These are phyloP conservation scores for Seiridium unicorne DNA, from an alignment of 2,329 filamentous ascomycete genomes.

Conservation along the genomic window DNA sequence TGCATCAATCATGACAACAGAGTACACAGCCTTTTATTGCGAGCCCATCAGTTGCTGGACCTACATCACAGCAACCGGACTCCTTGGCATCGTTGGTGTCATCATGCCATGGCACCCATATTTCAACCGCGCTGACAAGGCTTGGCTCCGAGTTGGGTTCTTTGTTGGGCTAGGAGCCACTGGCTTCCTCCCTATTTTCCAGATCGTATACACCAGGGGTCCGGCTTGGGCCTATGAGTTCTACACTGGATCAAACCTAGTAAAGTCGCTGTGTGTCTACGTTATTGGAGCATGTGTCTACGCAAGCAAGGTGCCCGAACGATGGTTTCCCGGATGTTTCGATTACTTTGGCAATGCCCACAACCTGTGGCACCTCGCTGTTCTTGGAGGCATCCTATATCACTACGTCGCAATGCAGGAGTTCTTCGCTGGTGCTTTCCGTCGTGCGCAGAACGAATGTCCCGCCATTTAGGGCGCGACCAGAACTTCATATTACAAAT, in stretches of 20 bases:
- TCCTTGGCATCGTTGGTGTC: constrained; percentile 81
- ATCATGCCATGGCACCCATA: constrained; percentile 94
- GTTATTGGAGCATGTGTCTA: constrained; percentile 82
- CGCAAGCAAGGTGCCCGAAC: constrained; percentile 86
- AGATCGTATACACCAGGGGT: constrained; percentile 77
- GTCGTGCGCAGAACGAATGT: constrained; percentile 61
- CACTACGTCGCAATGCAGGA: constrained; percentile 96
- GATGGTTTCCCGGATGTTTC: constrained; percentile 89
- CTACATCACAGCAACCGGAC: constrained; percentile 80
- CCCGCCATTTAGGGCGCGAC: constrained; percentile 40
- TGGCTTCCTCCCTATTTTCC: constrained; percentile 83
- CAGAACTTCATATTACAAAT: too few species aligned
- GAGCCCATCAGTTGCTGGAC: constrained; percentile 82
- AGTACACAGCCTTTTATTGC: constrained; percentile 99
- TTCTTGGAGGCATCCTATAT: constrained; percentile 93
- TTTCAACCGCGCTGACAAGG: constrained; percentile 91
- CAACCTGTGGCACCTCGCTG: constrained; percentile 92
- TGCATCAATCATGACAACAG: constrained; percentile 94
- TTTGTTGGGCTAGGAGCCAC: constrained; percentile 85
- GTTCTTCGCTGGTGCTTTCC: constrained; percentile 80
- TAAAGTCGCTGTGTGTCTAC: constrained; percentile 86
- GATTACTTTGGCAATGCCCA: constrained; percentile 95
- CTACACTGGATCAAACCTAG: constrained; percentile 72
- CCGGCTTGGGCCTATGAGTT: constrained; percentile 81
- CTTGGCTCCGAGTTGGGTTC: constrained; percentile 88